Conservation (phyloP, 176 grass and related monocot genomes). For the Chloris gayana region DNA sequence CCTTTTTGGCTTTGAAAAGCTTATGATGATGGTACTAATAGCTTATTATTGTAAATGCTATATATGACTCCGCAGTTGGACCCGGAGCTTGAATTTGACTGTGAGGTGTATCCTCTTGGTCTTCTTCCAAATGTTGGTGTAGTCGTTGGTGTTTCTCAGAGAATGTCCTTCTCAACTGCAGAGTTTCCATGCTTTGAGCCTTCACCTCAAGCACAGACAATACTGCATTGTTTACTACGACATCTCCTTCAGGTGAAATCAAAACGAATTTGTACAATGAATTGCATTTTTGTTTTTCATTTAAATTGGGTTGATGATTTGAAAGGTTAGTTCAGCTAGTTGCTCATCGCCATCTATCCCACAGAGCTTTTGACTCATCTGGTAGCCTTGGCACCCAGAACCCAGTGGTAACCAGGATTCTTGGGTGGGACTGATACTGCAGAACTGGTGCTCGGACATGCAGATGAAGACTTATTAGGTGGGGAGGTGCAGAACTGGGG, state of each 20-base stretch:
- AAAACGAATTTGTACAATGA: constrained; percentile 9
- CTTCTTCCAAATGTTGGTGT: constrained; percentile 96
- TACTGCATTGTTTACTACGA: constrained; percentile 92
- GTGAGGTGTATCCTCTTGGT: constrained; percentile 96
- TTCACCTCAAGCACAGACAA: constrained; percentile 95
- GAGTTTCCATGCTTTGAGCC: constrained; percentile 99
- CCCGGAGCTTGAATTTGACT: constrained; percentile 97
- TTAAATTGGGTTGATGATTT: not conserved
- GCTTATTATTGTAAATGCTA: constrained; percentile 11
- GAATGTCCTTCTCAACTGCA: constrained; percentile 92
- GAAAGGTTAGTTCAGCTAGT: not conserved
- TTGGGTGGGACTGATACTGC: not conserved
- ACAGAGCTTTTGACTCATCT: not conserved
- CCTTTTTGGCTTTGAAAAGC: constrained; percentile 7
- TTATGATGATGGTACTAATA: not conserved
- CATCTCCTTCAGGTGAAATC: constrained; percentile 92
- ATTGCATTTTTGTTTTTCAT: not conserved
- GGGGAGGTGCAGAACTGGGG: too few relatives aligned
- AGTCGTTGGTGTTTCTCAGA: constrained; percentile 93
- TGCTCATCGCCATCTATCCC: not conserved
- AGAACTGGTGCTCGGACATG: not conserved
- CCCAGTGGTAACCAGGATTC: not conserved
- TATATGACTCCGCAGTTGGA: constrained; percentile 82
- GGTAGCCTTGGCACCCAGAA: not conserved
- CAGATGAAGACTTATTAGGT: too few relatives aligned